phyloP scores from a whole-genome alignment of 768 basidiomycete genomes.

The Harrya chromipes region DNA sequence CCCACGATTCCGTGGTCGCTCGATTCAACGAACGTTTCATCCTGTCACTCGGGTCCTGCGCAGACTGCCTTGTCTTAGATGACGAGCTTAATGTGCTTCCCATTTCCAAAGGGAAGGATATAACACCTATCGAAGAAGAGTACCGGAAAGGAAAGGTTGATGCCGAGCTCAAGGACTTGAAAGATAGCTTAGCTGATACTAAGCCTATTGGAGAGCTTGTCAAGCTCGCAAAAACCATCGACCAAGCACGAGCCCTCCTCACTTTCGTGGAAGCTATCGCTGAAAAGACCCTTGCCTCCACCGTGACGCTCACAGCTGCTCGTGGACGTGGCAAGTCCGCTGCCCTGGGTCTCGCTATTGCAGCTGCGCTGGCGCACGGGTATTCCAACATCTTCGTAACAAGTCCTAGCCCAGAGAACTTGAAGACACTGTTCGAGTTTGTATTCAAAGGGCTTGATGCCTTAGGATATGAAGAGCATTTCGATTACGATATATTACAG shows the following conservation, averaged over 20 bases:
- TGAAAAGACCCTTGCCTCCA: slow-evolving; percentile 90
- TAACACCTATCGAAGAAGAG: slow-evolving; percentile 57
- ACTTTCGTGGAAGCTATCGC: slow-evolving; percentile 94
- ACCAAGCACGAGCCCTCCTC: slow-evolving; percentile 92
- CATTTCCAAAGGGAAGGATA: slow-evolving; percentile 93
- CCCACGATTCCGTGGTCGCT: slow-evolving; percentile 84
- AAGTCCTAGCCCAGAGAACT: slow-evolving; percentile 94
- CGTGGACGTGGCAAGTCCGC: slow-evolving; percentile 97
- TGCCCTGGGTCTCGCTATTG: slow-evolving; percentile 91
- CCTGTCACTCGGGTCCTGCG: slow-evolving; percentile 89
- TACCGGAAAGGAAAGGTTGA: slow-evolving; percentile 51
- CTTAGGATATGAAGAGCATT: slow-evolving; percentile 93
- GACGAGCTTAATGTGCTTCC: slow-evolving; percentile 98
- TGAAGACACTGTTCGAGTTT: slow-evolving; percentile 98
- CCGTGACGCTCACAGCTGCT: slow-evolving; percentile 90
- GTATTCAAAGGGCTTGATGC: slow-evolving; percentile 95
- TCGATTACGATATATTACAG: slow-evolving; percentile 95
- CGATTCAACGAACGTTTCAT: slow-evolving; percentile 99
- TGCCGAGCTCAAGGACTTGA: slow-evolving; percentile 71
- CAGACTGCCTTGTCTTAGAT: slow-evolving; percentile 91
- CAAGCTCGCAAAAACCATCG: slow-evolving; percentile 86
- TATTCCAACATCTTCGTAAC: slow-evolving; percentile 99
- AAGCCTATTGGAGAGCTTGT: slow-evolving; percentile 88
- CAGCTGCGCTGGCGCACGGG: slow-evolving; percentile 88
- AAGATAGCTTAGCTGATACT: slow-evolving; percentile 73